phyloP scores from a whole-genome alignment of 1,284 basidiomycete genomes.

The Pholiota adiposa region DNA sequence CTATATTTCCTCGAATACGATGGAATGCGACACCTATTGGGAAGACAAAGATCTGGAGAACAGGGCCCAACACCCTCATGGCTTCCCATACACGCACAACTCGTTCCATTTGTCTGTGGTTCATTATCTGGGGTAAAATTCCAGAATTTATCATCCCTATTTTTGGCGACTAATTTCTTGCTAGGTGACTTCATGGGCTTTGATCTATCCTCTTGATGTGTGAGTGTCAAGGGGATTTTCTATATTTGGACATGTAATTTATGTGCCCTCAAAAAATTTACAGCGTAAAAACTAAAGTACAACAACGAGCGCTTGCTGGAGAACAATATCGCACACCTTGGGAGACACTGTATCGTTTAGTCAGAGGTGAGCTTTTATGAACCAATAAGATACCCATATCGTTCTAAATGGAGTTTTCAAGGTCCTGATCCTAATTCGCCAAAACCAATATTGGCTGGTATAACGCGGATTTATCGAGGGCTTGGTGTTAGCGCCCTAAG shows the following conservation, averaged over 20 bases:
- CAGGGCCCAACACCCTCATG: conserved; percentile 77
- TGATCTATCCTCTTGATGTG: conserved; percentile 88
- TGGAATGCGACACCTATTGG: conserved; percentile 77
- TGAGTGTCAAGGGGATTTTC: conserved; percentile 40
- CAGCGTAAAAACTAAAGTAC: conserved; percentile 92
- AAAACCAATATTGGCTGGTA: conserved; percentile 69
- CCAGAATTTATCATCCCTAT: conserved; percentile 1
- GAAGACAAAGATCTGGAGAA: conserved; percentile 70
- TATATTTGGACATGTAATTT: neutral
- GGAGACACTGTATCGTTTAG: conserved; percentile 77
- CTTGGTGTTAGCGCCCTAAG: conserved; percentile 84
- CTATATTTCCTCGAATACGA: conserved; percentile 91
- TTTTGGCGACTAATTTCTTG: conserved; percentile 5
- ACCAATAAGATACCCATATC: neutral
- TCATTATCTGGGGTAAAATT: conserved; percentile 73
- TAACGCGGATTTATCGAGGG: conserved; percentile 82
- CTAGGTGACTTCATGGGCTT: conserved; percentile 73
- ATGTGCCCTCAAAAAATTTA: neutral
- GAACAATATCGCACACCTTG: conserved; percentile 67
- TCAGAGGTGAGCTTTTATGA: conserved; percentile 57
- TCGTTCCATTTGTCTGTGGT: conserved; percentile 87
- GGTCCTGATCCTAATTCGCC: conserved; percentile 77
- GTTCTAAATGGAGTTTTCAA: conserved; percentile 30
- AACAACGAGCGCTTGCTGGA: conserved; percentile 85
- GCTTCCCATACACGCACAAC: conserved; percentile 75